Percentiles rank a stretch among this genome's conserved stretches.
These are phyloP conservation scores for Penicillium hordei DNA, from an alignment of 2,329 filamentous ascomycete genomes.

Conservation along the genomic window DNA sequence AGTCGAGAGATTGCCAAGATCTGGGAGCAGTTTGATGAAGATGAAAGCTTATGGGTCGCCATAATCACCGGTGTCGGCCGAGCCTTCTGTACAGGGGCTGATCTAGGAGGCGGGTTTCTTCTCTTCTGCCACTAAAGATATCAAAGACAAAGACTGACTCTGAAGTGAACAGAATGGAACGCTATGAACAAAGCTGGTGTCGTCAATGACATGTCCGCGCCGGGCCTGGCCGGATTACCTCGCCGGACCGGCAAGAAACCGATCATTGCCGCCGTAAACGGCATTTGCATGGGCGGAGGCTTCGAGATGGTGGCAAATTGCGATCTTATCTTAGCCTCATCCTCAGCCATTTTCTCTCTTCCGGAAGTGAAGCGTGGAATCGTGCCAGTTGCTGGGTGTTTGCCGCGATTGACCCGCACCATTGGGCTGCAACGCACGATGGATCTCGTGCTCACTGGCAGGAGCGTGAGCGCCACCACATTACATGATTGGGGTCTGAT, in stretches of 20 bases:
- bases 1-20: constrained; percentile 47
- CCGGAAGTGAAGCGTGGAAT: constrained; percentile 73
- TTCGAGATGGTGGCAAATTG: constrained; percentile 74
- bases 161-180: constrained; percentile 51
- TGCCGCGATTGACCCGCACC: constrained; percentile 64
- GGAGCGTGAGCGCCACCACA: constrained; percentile 59
- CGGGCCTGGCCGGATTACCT: constrained; percentile 66
- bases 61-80: constrained; percentile 63
- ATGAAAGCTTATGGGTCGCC: constrained; percentile 61
- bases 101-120: constrained; percentile 54
- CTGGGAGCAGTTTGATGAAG: constrained; percentile 63
- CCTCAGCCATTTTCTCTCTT: constrained; percentile 62
- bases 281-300: constrained; percentile 71
- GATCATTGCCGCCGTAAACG: constrained; percentile 73
- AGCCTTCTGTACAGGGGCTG: constrained; percentile 68
- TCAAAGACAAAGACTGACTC: not conserved
- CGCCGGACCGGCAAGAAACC: constrained; percentile 71
- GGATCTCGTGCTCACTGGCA: constrained; percentile 68
- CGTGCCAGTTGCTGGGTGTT: constrained; percentile 67
- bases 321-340: constrained; percentile 60
- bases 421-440: constrained; percentile 69
- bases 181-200: constrained; percentile 41
- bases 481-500: constrained; percentile 67
- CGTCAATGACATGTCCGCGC: constrained; percentile 38
- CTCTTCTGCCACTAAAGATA: no score